Evolutionary conservation across 331 rosid genomes (phyloP), one percentile per base, ranked within the genome.

Genomic region (Rhamnella rubrinervis): DNA sequence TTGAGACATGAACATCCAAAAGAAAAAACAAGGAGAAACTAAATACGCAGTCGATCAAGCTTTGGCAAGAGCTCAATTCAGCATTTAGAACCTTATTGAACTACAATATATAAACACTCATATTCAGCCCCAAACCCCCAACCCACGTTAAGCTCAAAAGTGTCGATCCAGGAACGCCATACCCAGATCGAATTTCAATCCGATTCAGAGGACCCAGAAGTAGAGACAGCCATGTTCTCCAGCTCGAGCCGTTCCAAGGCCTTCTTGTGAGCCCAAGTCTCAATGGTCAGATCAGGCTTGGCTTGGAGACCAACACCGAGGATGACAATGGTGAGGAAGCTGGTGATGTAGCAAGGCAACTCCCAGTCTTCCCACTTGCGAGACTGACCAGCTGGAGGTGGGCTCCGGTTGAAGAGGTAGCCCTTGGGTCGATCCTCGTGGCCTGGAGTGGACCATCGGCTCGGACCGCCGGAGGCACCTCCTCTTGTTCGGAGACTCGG

Each of bases 341-440:
- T 88, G 51, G 93, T 83, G 70, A 87, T 59, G 70, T 87, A 87
- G 86, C 93, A 87, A 11, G 93, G 93, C 15, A 87, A 83, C 66
- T 87, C 93, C 93, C 93, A 87, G 61, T 87, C 93, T 65, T 87
- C 93, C 93, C 93, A 88, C 65, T 77, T 85, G 8, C 93, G 90
- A 7, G 90, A 66, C 72, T 85, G 82, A 5, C 91, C 93, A 3
- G 85, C 82, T 2, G 93, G 80, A 1, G 17, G 74, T 35, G 98
- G 98, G 15, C 93, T 84, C 40, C 95, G 80, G 78, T 89, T 93
- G 81, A 93, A 85, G 71, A 78, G 87, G 72, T 79, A 78, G 1
- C 98, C 98, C 69, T 93, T 93, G 8, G 98, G 93, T 0, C 57
- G 72, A 39, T 91, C 98, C 75, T 93, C 97, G 80, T 91, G 89